These are phyloP conservation scores for Phytophthora citrophthora DNA, from an alignment of 352 stramenopile species.

Conservation along the genomic window DNA sequence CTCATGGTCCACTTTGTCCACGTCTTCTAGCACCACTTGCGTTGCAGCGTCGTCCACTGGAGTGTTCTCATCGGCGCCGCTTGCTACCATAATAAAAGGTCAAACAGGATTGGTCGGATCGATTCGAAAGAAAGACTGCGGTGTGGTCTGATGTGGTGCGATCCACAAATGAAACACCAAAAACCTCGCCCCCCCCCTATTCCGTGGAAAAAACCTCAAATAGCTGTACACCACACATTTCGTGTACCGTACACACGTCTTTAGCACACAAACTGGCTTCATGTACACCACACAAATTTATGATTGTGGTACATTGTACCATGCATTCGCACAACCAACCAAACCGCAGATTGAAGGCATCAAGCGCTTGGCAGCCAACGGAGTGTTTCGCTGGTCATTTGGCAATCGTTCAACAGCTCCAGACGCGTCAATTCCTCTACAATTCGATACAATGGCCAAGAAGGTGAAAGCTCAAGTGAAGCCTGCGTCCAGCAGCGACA, in stretches of 20 bases:
- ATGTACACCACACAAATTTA: conserved; percentile 8
- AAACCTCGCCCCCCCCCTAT: conserved; percentile 23
- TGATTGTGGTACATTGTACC: conserved; percentile 19
- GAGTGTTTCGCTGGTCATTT: conserved; percentile 31
- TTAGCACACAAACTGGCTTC: not conserved
- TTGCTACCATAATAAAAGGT: conserved; percentile 29
- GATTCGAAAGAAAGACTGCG: conserved; percentile 42
- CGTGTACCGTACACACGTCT: conserved; percentile 14
- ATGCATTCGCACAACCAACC: conserved; percentile 27
- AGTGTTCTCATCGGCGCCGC: conserved; percentile 27
- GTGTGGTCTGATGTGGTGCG: conserved; percentile 27
- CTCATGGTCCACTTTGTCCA: conserved; percentile 25
- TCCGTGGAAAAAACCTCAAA: conserved; percentile 27
- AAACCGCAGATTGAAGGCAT: conserved; percentile 42
- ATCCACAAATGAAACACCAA: conserved; percentile 47
- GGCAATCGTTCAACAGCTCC: conserved; percentile 34
- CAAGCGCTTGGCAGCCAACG: conserved; percentile 37
- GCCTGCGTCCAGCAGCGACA: conserved; percentile 53
- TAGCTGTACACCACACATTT: conserved; percentile 41
- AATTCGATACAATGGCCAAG: conserved; percentile 49
- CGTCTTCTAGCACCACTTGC: conserved; percentile 22
- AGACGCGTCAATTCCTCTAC: not conserved
- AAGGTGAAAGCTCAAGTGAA: conserved; percentile 55
- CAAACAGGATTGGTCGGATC: conserved; percentile 9
- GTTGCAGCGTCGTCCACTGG: conserved; percentile 18